Percentiles rank a stretch among this genome's conserved stretches.
Conservation (phyloP, 345 rosid genomes). For the Luvunga scandens region DNA sequence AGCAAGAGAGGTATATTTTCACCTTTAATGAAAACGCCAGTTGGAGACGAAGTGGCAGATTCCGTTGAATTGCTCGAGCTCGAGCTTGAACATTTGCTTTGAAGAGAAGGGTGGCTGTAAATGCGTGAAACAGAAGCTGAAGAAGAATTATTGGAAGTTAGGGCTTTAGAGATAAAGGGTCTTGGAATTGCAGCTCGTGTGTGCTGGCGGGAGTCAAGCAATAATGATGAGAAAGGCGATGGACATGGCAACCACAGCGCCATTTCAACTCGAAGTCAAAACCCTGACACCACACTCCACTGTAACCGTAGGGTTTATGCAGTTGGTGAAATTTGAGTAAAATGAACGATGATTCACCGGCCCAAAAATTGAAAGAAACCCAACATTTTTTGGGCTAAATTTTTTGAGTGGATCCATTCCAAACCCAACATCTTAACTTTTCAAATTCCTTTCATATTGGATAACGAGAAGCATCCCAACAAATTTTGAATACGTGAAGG, state of each 20-base stretch:
- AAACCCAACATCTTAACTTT: too few relatives aligned
- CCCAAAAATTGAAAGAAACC: background rate
- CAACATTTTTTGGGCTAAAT: background rate
- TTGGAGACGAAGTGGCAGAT: constrained; percentile 12
- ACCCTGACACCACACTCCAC: too few relatives aligned
- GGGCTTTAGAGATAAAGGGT: background rate
- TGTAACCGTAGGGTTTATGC: too few relatives aligned
- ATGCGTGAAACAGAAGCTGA: background rate
- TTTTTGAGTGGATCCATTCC: too few relatives aligned
- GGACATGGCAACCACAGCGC: constrained; percentile 20
- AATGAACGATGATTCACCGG: background rate
- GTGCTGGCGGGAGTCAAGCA: background rate
- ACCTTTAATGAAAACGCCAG: constrained; percentile 26
- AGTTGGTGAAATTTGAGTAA: background rate
- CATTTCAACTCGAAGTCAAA: constrained; percentile 21
- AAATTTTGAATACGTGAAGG: too few relatives aligned
- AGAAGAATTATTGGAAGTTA: constrained; percentile 12
- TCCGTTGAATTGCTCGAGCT: constrained; percentile 15
- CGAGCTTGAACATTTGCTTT: constrained; percentile 5
- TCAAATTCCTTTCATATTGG: too few relatives aligned
- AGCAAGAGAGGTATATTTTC: background rate
- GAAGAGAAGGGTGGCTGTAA: constrained; percentile 21
- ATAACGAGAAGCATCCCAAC: too few relatives aligned
- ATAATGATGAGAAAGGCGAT: background rate
- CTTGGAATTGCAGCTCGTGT: background rate